Evolutionary conservation across 1,139 yeast species (phyloP), one percentile per base, ranked within the genome.

Genomic region (Protomyces arabidopsidicola): DNA sequence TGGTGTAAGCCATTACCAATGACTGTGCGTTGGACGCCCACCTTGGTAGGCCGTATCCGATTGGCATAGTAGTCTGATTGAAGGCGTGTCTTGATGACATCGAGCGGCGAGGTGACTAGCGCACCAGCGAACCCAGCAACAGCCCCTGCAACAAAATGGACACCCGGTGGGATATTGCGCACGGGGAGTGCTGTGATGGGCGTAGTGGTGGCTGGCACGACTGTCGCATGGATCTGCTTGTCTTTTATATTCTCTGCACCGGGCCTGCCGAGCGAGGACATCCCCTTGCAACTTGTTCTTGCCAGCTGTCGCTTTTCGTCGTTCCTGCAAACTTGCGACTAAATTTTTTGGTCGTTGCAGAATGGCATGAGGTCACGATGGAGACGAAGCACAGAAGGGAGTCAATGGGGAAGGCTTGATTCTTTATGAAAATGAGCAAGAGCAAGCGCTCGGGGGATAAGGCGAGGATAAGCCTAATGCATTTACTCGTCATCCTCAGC

Each of bases 91-190:
- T 95, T 95, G 56, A 95, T 96, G 63, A 95, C 97, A 75, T 95
- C 99, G 67, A 95, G 82, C 0, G 99, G 99, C 70, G 96, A 87
- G 0, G 98, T 95, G 64, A 86, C 86, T 1, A 91, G 77, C 0
- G 98, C 97, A 18, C 98, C 99, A 20, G 95, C 89, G 96, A 93
- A 93, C 10, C 98, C 99, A 45, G 98, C 98, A 34, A 88, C 48
- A n/a, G 48, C 48, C 14, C 48, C 48, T n/a, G 48, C 48, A 12
- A 42, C 48, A 10, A 42, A 42, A 18, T 42, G 48, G 12, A 42
- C 48, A 42, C 24, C 48, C 12, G 48, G 48, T 42, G 48, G 48
- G 14, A 42, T 42, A 6, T 42, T 42, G 24, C 48, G 48, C 48
- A 42, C 48, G 24, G 48, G 48, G 22, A 42, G 18, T 14, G 42